phyloP scores from a whole-genome alignment of 1,284 basidiomycete genomes.

The Microbotryum violaceum region DNA sequence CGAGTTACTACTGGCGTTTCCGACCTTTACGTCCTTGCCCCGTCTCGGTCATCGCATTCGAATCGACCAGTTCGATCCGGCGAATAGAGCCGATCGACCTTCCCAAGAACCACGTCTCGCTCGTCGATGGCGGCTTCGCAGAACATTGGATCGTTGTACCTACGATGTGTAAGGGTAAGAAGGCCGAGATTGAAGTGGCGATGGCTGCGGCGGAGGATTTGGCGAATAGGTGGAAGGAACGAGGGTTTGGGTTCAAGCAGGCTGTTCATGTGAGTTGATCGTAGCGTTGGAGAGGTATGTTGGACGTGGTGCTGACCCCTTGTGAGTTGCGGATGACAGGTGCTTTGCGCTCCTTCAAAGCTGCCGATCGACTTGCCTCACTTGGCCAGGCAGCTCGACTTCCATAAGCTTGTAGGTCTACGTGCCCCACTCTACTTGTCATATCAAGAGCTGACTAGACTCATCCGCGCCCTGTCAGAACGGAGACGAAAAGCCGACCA shows the following conservation, averaged over 20 bases:
- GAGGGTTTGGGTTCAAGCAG: slow-evolving; percentile 15
- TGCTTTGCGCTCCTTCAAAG: slow-evolving; percentile 14
- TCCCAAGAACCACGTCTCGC: slow-evolving; percentile 1
- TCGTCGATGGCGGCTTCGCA: slow-evolving; percentile 18
- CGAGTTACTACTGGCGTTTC: slow-evolving; percentile 3
- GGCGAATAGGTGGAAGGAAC: slow-evolving; percentile 8
- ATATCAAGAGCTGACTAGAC: too few relatives aligned
- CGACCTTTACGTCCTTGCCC: background rate
- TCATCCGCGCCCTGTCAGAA: background rate
- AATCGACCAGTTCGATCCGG: background rate
- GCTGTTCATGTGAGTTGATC: slow-evolving; percentile 9
- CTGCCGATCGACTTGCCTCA: slow-evolving; percentile 18
- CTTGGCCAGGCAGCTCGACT: slow-evolving; percentile 15
- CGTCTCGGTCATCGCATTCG: background rate
- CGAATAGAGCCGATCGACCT: background rate
- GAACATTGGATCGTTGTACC: slow-evolving; percentile 20
- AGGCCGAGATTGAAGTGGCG: slow-evolving; percentile 2
- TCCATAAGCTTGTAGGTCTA: background rate
- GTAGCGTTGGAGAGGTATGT: too few relatives aligned
- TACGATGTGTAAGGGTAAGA: background rate
- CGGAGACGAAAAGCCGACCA: background rate
- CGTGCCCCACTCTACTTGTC: too few relatives aligned
- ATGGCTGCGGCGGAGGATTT: slow-evolving; percentile 15
- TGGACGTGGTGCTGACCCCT: background rate
- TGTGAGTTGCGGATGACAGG: slow-evolving; percentile 2